phyloP scores from a whole-genome alignment of 768 basidiomycete species.

The Lactarius psammicola region DNA sequence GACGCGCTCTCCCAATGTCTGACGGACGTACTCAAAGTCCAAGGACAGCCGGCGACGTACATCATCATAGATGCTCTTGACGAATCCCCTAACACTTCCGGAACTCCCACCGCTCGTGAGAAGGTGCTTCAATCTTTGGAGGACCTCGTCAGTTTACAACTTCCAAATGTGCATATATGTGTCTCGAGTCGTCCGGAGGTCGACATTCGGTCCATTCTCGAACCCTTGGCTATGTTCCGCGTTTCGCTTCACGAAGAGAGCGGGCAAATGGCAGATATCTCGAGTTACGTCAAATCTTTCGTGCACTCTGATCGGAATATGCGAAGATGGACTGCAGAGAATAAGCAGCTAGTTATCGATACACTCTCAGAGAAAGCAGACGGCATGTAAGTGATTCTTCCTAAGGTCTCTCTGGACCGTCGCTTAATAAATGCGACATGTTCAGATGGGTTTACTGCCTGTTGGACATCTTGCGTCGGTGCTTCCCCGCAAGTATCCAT shows the following conservation, averaged over 20 bases:
- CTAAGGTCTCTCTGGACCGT: background rate
- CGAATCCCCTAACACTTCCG: background rate
- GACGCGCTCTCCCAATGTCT: background rate
- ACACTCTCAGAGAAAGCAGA: background rate
- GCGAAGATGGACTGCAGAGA: background rate
- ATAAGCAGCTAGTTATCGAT: slow-evolving; percentile 1
- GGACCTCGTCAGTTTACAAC: background rate
- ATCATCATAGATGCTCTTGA: slow-evolving; percentile 12
- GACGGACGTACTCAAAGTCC: background rate
- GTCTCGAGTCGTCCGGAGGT: slow-evolving; percentile 4
- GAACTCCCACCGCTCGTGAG: background rate
- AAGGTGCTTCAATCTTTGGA: background rate
- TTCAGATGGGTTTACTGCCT: slow-evolving; percentile 13
- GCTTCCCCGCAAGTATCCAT: background rate
- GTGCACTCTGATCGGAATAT: background rate
- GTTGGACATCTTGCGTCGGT: background rate
- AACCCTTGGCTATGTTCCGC: background rate
- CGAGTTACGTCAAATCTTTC: background rate
- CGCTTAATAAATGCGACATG: background rate
- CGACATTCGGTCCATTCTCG: background rate
- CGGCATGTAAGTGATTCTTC: slow-evolving; percentile 1
- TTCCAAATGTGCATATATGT: slow-evolving; percentile 1
- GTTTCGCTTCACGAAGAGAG: slow-evolving; percentile 5
- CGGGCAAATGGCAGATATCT: slow-evolving; percentile 4
- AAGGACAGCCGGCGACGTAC: background rate